phyloP scores from a whole-genome alignment of 768 basidiomycete species.

The Antrodiella citrinella region DNA sequence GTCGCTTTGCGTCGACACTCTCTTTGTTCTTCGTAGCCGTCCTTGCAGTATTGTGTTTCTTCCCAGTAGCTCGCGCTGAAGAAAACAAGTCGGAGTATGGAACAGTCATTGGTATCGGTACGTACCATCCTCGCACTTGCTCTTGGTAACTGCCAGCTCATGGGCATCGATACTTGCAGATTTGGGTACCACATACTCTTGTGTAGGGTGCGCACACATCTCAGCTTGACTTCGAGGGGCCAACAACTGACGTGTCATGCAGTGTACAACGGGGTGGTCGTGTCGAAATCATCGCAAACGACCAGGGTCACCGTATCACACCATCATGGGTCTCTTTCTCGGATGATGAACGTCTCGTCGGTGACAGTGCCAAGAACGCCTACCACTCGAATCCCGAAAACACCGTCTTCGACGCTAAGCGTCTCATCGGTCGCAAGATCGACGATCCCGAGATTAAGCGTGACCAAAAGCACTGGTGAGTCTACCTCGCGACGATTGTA shows the following conservation, averaged over 20 bases:
- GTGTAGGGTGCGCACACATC: conserved; percentile 69
- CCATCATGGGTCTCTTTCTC: conserved; percentile 57
- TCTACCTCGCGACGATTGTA: neutral
- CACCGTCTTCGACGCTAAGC: conserved; percentile 95
- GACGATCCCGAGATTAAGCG: conserved; percentile 74
- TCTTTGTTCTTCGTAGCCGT: conserved; percentile 41
- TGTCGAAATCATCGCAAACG: conserved; percentile 50
- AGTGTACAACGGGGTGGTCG: conserved; percentile 36
- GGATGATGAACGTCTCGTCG: conserved; percentile 65
- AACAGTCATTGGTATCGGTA: conserved; percentile 89
- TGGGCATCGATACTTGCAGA: conserved; percentile 39
- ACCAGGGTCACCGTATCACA: conserved; percentile 55
- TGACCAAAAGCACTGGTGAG: conserved; percentile 77
- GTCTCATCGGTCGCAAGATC: conserved; percentile 83
- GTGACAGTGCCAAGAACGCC: conserved; percentile 95
- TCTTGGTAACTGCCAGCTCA: conserved; percentile 2
- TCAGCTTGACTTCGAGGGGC: neutral
- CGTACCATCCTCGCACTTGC: conserved; percentile 18
- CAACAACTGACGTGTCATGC: neutral
- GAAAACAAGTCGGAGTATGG: conserved; percentile 66
- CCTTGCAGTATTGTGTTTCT: conserved; percentile 65
- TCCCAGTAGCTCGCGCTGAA: conserved; percentile 52
- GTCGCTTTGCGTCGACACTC: conserved; percentile 47
- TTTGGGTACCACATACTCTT: conserved; percentile 91
- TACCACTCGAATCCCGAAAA: conserved; percentile 87